Percentiles rank a stretch among this genome's conserved stretches.
Evolutionary conservation across 305 asterid species (phyloP).

Genomic region (Fraxinus latifolia): DNA sequence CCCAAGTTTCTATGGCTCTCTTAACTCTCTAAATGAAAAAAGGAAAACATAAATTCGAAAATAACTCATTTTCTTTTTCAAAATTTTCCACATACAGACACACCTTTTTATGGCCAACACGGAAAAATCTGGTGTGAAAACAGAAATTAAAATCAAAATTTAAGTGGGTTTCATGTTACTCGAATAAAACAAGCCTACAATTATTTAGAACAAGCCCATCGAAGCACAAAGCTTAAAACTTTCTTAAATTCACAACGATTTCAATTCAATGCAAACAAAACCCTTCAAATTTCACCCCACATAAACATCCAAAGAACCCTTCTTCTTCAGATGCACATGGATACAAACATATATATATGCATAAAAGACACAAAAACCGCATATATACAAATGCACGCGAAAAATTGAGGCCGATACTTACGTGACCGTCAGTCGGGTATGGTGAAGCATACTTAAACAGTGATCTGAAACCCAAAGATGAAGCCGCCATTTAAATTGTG

Average conservation of each 20-base stretch:
- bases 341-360: background rate
- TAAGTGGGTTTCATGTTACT: background rate
- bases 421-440: constrained; percentile 28
- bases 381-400: background rate
- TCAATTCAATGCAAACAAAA: constrained; percentile 13
- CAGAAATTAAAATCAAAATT: background rate
- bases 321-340: background rate
- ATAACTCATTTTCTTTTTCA: background rate
- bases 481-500: constrained; percentile 38
- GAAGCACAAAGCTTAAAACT: constrained; percentile 2
- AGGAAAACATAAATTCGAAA: background rate
- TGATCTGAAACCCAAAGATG: constrained; percentile 43
- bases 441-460: constrained; percentile 11
- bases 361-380: background rate
- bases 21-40: background rate
- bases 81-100: background rate
- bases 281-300: background rate
- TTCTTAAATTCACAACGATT: constrained; percentile 5
- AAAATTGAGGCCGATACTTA: constrained; percentile 25
- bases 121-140: background rate
- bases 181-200: background rate
- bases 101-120: background rate
- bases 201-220: background rate
- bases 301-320: background rate
- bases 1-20: background rate